Evolutionary conservation across 148 eudicot species (phyloP), one percentile per base, ranked within the genome.

Genomic region (Simmondsia chinensis): DNA sequence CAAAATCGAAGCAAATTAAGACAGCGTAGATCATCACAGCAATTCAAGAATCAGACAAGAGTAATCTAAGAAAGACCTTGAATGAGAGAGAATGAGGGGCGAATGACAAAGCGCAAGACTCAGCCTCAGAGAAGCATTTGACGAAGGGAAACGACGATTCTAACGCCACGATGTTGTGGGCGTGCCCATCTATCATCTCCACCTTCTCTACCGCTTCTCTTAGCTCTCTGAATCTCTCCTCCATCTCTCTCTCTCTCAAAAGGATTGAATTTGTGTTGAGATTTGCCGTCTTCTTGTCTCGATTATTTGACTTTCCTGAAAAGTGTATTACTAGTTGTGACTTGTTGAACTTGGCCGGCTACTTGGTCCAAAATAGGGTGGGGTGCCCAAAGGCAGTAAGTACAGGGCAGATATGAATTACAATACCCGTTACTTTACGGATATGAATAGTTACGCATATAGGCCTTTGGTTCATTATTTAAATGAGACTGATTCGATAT

Each of bases 81-180:
- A 83, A 88, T 35, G 51, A 64, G 49, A 88, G 75, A 49, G 94
- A 66, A 47, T 81, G 83, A 19, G 79, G 71, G 23, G 80, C 81
- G 39, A 54, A 56, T 28, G 83, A 39, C 33, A 83, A 71, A 39
- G 94, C 79, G 1, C 67, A 64, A 7, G 57, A 91, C 15, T 69
- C 50, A 45, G 97, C 82, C 57, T 83, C 96, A 28, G 94, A 56
- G 49, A 88, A 84, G 65, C 87, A 78, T 48, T 35, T 55, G 69
- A 69, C 57, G 60, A 88, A 88, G n/a, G 87, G 91, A 13, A 77
- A 25, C 15, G 70, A 38, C 17, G 97, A 83, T 60, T 88, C 70
- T 3, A 81, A 8, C 13, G 86, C 69, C 17, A 84, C 94, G 25
- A 83, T 65, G 47, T 84, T 84, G 57, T 88, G 94, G 6, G 82